Base-by-base conservation (phyloP, 2,329 filamentous ascomycete species). In the Trichoderma sp. region DNA sequence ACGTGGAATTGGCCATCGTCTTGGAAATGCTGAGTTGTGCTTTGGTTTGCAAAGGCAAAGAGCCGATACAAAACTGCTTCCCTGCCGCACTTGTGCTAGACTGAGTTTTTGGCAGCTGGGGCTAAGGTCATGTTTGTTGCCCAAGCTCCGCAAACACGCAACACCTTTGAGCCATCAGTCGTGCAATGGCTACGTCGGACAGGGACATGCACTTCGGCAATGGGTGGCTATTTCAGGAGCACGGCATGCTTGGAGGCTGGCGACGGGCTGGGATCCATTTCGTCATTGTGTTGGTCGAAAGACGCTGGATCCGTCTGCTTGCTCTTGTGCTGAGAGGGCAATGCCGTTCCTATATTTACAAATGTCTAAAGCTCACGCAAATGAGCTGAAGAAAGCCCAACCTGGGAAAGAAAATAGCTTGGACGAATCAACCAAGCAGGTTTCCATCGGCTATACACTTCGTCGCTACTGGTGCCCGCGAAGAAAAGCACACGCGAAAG, bases 51-150 rank as follows among this genome's bases (percentile, higher is more conserved):
- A 63, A 69, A 50, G 8, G 38, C 56, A 18, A 35, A 35, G 9
- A 18, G 24, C 59, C 65, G 41, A 63, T 50, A 18, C 68, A 53
- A 24, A 27, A 63, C 68, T n/a, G 38, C n/a, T 33, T 53, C n/a
- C 24, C n/a, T 27, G 33, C 72, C 64, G 38, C 64, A 12, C 65
- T 29, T 50, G 63, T 75, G 35, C 59, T 75, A 63, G 72, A 38
- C 63, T 35, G 59, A 24, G 27, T 62, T 45, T 63, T 56, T 31
- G 31, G 38, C 21, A 35, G 29, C 73, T 68, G 41, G 35, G 56
- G 41, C 29, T 41, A 56, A 31, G 41, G 64, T 31, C 59, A 18
- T 31, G 27, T 72, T 62, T 75, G 53, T 31, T 62, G 64, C 64
- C 53, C 50, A 62, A 50, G 72, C 72, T 75, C 63, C 63, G 72